Conservation (phyloP, 1,139 yeast genomes). For the Yamadazyma blattariae region DNA sequence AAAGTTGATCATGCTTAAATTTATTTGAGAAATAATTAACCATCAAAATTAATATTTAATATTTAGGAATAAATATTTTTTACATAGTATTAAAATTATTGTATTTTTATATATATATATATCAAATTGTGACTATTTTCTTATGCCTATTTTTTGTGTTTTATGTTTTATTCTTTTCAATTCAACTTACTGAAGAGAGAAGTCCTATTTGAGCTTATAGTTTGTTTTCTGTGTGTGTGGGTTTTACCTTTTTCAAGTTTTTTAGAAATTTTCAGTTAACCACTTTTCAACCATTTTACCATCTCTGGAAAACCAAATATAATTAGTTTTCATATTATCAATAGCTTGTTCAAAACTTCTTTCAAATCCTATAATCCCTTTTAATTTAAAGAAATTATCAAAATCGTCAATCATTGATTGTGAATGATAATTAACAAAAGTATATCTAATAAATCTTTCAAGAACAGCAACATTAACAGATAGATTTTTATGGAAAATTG, state of each 20-base stretch:
- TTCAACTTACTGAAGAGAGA: no score
- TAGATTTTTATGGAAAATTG: conserved; percentile 42
- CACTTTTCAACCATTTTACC: conserved; percentile 22
- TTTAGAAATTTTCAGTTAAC: conserved; percentile 13
- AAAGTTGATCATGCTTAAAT: conserved; percentile 27
- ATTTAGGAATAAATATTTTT: no score
- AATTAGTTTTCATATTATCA: conserved; percentile 49
- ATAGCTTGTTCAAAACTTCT: conserved; percentile 55
- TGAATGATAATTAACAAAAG: conserved; percentile 49
- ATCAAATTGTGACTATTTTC: no score
- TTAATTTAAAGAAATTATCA: conserved; percentile 47
- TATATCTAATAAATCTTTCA: conserved; percentile 59
- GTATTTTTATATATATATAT: no score
- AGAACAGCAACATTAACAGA: conserved; percentile 58
- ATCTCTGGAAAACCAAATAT: conserved; percentile 46
- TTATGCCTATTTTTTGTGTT: no score
- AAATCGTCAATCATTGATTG: conserved; percentile 43
- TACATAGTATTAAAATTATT: no score
- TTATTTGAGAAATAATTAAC: no score
- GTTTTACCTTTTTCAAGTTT: no score
- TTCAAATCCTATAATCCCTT: conserved; percentile 60
- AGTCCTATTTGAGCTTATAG: background rate
- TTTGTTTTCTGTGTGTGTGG: no score
- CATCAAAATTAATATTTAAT: no score
- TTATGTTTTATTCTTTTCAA: no score